Conservation (phyloP, 2,329 filamentous ascomycete genomes). For the Aspergillus pseudoterreus region DNA sequence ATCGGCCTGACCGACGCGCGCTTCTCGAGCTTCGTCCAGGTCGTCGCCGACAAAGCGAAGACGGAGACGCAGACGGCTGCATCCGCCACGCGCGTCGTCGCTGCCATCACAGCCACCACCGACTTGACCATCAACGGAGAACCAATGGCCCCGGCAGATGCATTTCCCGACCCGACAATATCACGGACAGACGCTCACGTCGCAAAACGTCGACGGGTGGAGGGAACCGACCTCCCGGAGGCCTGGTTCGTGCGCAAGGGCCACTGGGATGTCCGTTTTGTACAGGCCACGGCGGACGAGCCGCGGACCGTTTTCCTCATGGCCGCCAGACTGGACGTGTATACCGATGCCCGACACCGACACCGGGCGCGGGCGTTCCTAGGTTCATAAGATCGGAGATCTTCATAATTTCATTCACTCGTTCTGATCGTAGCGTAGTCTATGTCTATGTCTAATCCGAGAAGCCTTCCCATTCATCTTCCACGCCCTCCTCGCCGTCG, state of each 20-base stretch:
- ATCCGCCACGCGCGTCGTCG: background rate
- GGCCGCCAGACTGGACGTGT: slow-evolving; percentile 72
- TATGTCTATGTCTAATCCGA: slow-evolving; percentile 27
- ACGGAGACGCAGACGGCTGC: background rate
- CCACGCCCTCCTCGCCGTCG: slow-evolving; percentile 21
- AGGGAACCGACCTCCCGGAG: slow-evolving; percentile 22
- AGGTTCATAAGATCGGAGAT: slow-evolving; percentile 8
- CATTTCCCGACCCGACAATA: background rate
- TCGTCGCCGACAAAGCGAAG: slow-evolving; percentile 75
- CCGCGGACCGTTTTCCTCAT: slow-evolving; percentile 55
- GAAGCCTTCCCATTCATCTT: slow-evolving; percentile 46
- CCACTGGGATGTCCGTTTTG: slow-evolving; percentile 69
- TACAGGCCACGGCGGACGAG: slow-evolving; percentile 43
- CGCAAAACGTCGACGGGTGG: slow-evolving; percentile 5
- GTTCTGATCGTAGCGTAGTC: background rate
- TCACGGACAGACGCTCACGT: too few relatives aligned
- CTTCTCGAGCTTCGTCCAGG: slow-evolving; percentile 70
- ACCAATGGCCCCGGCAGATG: slow-evolving; percentile 11
- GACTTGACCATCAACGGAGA: slow-evolving; percentile 42
- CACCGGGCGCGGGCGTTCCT: slow-evolving; percentile 67
- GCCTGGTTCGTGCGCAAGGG: slow-evolving; percentile 63
- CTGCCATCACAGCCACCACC: slow-evolving; percentile 8
- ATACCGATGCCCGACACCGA: slow-evolving; percentile 61
- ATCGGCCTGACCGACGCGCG: slow-evolving; percentile 66
- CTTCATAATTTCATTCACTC: background rate